Conservation (phyloP, 2,329 filamentous ascomycete genomes). For the Calonectria pseudoturangicola region DNA sequence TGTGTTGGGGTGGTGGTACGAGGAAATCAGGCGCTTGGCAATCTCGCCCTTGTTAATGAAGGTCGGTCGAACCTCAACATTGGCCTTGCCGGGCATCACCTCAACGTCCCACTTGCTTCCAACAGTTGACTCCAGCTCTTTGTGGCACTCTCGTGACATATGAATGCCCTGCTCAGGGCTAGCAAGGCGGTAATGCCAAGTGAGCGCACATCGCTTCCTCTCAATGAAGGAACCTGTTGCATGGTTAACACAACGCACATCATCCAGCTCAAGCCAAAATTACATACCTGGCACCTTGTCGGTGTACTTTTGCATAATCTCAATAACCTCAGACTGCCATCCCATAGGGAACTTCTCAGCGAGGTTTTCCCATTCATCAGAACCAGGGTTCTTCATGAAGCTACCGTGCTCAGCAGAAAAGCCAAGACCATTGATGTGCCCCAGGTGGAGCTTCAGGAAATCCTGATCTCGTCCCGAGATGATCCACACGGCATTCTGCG, state of each 20-base stretch:
- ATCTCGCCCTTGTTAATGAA: slow-evolving; percentile 99
- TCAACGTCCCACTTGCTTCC: slow-evolving; percentile 91
- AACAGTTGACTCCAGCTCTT: slow-evolving; percentile 85
- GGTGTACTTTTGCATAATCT: slow-evolving; percentile 91
- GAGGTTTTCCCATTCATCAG: slow-evolving; percentile 89
- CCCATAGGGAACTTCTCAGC: slow-evolving; percentile 91
- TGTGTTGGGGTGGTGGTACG: slow-evolving; percentile 76
- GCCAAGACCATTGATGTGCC: slow-evolving; percentile 92
- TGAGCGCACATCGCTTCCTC: slow-evolving; percentile 93
- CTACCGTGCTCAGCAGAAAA: slow-evolving; percentile 98
- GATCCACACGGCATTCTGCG: slow-evolving; percentile 95
- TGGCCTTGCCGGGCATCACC: slow-evolving; percentile 97
- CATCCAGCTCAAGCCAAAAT: not conserved
- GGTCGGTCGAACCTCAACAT: slow-evolving; percentile 95
- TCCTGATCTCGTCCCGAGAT: slow-evolving; percentile 96
- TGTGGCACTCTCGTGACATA: slow-evolving; percentile 87
- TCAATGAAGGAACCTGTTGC: slow-evolving; percentile 90
- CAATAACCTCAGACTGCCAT: slow-evolving; percentile 91
- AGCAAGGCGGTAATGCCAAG: slow-evolving; percentile 96
- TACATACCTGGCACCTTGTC: slow-evolving; percentile 86
- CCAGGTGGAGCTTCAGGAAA: slow-evolving; percentile 92
- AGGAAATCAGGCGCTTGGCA: slow-evolving; percentile 85
- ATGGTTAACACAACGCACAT: slow-evolving; percentile 33
- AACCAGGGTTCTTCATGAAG: slow-evolving; percentile 89
- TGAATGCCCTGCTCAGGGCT: slow-evolving; percentile 89